Conservation (phyloP, 1,284 basidiomycete species). For the Mycena citricolor region DNA sequence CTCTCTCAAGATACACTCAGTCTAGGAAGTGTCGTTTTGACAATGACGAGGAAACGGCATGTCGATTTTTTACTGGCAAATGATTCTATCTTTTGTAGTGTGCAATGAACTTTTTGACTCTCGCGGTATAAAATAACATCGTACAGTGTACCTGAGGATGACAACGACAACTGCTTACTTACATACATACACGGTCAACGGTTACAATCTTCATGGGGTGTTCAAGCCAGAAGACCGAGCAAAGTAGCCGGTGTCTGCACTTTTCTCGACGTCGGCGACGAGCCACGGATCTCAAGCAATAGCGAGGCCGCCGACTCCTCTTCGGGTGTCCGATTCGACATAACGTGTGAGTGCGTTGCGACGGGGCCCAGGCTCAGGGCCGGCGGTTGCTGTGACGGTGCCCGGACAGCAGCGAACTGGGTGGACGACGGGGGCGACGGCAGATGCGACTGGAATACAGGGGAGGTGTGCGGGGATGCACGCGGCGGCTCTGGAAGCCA, state of each 20-base stretch:
- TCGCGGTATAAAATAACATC: not conserved
- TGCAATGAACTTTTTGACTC: conserved; percentile 23
- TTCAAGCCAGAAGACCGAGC: conserved; percentile 9
- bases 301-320: conserved; percentile 70
- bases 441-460: conserved; percentile 38
- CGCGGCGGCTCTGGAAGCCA: conserved; percentile 40
- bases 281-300: conserved; percentile 59
- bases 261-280: conserved; percentile 29
- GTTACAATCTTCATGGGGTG: not conserved
- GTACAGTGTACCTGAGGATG: too few species aligned
- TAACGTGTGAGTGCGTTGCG: conserved; percentile 21
- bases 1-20: conserved; percentile 44
- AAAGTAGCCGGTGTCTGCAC: conserved; percentile 19
- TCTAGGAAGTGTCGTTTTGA: conserved; percentile 52
- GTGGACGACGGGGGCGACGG: conserved; percentile 48
- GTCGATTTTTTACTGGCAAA: conserved; percentile 49
- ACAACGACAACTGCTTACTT: too few species aligned
- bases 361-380: conserved; percentile 36
- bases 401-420: conserved; percentile 33
- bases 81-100: conserved; percentile 15
- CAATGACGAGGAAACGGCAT: conserved; percentile 45
- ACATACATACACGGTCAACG: not conserved
- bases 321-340: conserved; percentile 54
- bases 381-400: conserved; percentile 28
- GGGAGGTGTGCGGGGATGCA: conserved; percentile 45